Conservation (phyloP, 2,329 filamentous ascomycete genomes). For the Aureobasidium sp. region DNA sequence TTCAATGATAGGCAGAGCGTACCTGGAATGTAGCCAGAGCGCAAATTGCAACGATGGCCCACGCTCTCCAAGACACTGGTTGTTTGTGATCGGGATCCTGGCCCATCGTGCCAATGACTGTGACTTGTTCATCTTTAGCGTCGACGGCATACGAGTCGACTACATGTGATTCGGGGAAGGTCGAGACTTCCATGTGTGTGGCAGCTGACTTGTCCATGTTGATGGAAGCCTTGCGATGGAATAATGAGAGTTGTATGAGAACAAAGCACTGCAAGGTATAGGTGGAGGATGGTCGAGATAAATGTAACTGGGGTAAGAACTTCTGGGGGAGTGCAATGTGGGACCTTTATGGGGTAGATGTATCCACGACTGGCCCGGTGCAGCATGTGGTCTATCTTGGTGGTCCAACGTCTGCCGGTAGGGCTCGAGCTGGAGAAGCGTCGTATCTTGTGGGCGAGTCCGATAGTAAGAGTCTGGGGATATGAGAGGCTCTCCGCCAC, state of each 20-base stretch:
- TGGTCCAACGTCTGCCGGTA: neutral
- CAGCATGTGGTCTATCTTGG: neutral
- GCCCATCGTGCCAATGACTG: slow-evolving; percentile 5
- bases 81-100: neutral
- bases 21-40: neutral
- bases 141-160: slow-evolving; percentile 3
- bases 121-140: slow-evolving; percentile 1
- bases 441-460: neutral
- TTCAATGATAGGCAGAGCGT: neutral
- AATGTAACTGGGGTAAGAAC: neutral
- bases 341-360: neutral
- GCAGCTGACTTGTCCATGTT: neutral
- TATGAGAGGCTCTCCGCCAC: neutral
- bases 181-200: neutral
- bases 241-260: neutral
- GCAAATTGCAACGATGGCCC: neutral
- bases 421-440: neutral
- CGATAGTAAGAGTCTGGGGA: neutral
- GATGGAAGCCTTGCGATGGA: neutral
- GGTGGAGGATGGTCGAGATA: neutral
- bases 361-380: neutral
- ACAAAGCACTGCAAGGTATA: neutral
- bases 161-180: neutral
- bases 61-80: neutral
- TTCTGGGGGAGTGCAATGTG: neutral